These are phyloP conservation scores for Monosporascus sp. DNA, from an alignment of 2,329 filamentous ascomycete genomes.

Conservation along the genomic window DNA sequence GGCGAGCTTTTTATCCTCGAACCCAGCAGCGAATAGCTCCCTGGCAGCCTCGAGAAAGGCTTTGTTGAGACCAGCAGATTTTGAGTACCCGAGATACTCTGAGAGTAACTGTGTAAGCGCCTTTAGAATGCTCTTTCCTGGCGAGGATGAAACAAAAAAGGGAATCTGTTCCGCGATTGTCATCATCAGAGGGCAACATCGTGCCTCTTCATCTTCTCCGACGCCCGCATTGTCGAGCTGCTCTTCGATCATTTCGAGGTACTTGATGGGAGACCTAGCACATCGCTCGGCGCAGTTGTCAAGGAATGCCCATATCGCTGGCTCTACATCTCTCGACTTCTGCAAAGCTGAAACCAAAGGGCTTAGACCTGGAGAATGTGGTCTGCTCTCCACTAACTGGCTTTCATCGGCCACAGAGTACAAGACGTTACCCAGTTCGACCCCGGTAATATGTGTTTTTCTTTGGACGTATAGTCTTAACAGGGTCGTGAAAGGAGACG, in stretches of 20 bases:
- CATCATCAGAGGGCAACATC: constrained; percentile 59
- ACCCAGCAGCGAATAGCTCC: constrained; percentile 32
- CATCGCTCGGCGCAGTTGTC: constrained; percentile 79
- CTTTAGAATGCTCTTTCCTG: constrained; percentile 35
- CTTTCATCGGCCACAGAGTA: constrained; percentile 58
- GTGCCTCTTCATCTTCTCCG: constrained; percentile 20
- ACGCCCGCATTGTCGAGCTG: constrained; percentile 24
- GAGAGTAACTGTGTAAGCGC: constrained; percentile 54
- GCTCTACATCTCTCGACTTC: constrained; percentile 23
- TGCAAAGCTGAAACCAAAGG: constrained; percentile 38
- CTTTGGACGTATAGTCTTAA: constrained; percentile 52
- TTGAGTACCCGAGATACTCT: constrained; percentile 48
- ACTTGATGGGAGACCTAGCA: constrained; percentile 72
- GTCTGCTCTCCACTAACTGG: constrained; percentile 53
- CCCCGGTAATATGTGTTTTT: constrained; percentile 40
- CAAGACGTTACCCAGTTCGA: constrained; percentile 51
- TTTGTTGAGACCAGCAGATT: constrained; percentile 44
- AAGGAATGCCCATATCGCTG: constrained; percentile 60
- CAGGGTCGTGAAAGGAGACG: constrained; percentile 68
- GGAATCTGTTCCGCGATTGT: constrained; percentile 73
- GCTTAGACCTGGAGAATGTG: constrained; percentile 36
- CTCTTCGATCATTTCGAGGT: constrained; percentile 61
- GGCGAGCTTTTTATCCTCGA: constrained; percentile 31
- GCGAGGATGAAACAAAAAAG: constrained; percentile 51
- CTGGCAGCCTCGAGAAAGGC: constrained; percentile 39